Conservation (phyloP, 1,139 yeast species). For the Blastobotrys aristatus region DNA sequence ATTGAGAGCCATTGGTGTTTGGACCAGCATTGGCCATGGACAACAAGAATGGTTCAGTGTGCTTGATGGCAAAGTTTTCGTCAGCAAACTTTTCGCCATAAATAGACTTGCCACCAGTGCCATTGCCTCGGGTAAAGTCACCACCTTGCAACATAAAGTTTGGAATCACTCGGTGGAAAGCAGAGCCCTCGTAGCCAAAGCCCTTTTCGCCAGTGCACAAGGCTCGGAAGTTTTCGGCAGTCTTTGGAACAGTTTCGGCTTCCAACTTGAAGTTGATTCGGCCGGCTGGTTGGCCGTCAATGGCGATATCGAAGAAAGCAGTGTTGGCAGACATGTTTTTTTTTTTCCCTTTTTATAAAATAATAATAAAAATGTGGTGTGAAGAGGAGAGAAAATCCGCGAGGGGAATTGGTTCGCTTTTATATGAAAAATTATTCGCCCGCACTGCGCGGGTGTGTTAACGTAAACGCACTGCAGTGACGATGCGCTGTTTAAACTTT, state of each 20-base stretch:
- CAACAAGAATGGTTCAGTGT: conserved; percentile 88
- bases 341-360: no score
- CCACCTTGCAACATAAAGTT: conserved; percentile 99
- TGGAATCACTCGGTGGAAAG: conserved; percentile 98
- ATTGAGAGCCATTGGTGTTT: conserved; percentile 99
- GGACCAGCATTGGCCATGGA: conserved; percentile 99
- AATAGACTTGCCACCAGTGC: conserved; percentile 98
- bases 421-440: not conserved
- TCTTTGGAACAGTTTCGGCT: conserved; percentile 91
- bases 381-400: not conserved
- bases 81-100: conserved; percentile 94
- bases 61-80: conserved; percentile 84
- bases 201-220: conserved; percentile 97
- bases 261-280: conserved; percentile 77
- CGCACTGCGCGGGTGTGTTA: no score
- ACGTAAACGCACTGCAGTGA: no score
- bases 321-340: conserved; percentile 1
- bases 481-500: not conserved
- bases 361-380: not conserved
- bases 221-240: conserved; percentile 97
- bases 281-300: conserved; percentile 48
- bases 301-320: conserved; percentile 11
- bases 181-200: conserved; percentile 82
- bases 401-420: not conserved
- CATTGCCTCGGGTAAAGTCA: conserved; percentile 69